These are phyloP conservation scores for Scedosporium aurantiacum DNA, from an alignment of 2,329 filamentous ascomycete species.

Conservation along the genomic window DNA sequence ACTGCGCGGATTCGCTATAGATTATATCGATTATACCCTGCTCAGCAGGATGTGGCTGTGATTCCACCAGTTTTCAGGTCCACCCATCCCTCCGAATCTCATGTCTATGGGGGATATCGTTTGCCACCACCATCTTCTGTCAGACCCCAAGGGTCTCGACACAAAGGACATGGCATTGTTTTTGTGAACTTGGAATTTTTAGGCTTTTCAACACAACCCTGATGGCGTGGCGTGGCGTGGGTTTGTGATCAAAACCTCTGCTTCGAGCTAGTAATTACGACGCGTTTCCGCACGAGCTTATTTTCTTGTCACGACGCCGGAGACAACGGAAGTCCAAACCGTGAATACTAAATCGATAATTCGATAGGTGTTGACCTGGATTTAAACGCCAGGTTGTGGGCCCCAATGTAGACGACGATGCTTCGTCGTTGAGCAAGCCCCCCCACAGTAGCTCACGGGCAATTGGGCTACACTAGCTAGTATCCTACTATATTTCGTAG, in stretches of 20 bases:
- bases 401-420: too few species aligned
- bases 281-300: not conserved
- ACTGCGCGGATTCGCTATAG: not conserved
- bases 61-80: constrained; percentile 20
- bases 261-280: constrained; percentile 11
- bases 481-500: too few species aligned
- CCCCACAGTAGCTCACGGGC: too few species aligned
- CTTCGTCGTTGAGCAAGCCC: too few species aligned
- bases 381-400: too few species aligned
- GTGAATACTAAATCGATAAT: not conserved
- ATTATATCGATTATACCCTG: not conserved
- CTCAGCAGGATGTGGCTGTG: not conserved
- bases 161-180: not conserved
- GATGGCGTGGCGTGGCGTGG: not conserved
- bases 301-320: not conserved
- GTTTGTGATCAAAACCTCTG: not conserved
- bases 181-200: not conserved
- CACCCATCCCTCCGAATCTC: constrained; percentile 13
- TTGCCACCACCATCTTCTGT: not conserved
- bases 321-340: not conserved
- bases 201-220: not conserved
- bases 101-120: not conserved
- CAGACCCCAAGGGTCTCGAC: constrained; percentile 4
- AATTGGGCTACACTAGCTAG: too few species aligned
- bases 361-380: not conserved